Percentiles rank a stretch among this genome's conserved stretches.
phyloP scores from a whole-genome alignment of 345 rosid genomes.

The Corchorus olitorius region DNA sequence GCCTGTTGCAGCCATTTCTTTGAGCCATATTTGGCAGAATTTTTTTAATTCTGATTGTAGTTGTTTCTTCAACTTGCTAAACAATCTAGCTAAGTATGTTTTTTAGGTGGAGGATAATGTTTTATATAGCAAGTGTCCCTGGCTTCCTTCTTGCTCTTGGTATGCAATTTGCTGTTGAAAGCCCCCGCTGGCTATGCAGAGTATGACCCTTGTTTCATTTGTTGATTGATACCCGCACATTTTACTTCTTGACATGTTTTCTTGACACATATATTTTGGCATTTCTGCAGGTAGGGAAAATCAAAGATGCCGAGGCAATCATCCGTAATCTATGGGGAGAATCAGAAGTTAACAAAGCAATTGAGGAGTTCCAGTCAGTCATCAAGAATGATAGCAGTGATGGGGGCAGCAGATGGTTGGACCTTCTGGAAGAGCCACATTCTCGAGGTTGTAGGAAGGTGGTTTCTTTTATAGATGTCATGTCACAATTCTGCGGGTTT shows the following conservation, averaged over 20 bases:
- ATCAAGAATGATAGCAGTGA: constrained; percentile 55
- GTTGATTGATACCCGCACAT: constrained; percentile 4
- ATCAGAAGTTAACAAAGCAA: constrained; percentile 53
- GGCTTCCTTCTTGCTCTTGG: constrained; percentile 60
- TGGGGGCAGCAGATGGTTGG: constrained; percentile 60
- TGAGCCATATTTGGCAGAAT: background rate
- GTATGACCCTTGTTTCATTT: constrained; percentile 37
- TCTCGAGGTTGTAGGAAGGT: constrained; percentile 75
- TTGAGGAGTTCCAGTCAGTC: constrained; percentile 62
- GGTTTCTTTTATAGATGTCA: constrained; percentile 28
- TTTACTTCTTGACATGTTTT: constrained; percentile 21
- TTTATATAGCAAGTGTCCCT: constrained; percentile 62
- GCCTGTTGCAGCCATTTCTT: background rate
- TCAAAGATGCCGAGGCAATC: constrained; percentile 59
- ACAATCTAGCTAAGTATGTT: constrained; percentile 18
- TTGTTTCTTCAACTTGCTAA: background rate
- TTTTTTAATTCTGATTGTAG: background rate
- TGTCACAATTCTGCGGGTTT: background rate
- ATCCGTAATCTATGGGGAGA: constrained; percentile 68
- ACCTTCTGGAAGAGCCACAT: constrained; percentile 73
- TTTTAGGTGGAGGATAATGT: constrained; percentile 83
- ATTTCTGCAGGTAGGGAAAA: constrained; percentile 52
- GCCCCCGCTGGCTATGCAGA: constrained; percentile 87
- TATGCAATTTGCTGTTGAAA: constrained; percentile 82
- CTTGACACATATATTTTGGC: constrained; percentile 10